phyloP scores from a whole-genome alignment of 805 yeast species.

The Isabelozyma pseudorhagii region DNA sequence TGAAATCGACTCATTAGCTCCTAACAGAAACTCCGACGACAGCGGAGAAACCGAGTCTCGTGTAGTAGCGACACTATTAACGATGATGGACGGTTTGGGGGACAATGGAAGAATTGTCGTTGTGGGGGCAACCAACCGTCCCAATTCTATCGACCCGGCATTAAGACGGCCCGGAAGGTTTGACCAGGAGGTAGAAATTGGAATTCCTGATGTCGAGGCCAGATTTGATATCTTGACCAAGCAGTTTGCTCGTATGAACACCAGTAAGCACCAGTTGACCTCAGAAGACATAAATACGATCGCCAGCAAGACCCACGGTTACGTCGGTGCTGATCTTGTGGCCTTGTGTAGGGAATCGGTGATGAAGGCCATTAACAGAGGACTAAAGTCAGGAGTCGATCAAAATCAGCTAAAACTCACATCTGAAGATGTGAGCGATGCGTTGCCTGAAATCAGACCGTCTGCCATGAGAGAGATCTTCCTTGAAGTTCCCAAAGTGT shows the following conservation, averaged over 20 bases:
- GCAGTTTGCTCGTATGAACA: constrained; percentile 54
- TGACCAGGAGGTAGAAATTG: constrained; percentile 86
- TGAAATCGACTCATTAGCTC: constrained; percentile 91
- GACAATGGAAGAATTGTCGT: constrained; percentile 63
- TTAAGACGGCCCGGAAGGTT: constrained; percentile 84
- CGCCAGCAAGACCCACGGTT: constrained; percentile 87
- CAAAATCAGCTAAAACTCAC: constrained; percentile 44
- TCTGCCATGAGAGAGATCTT: constrained; percentile 97
- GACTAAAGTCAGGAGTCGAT: constrained; percentile 29
- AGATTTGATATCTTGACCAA: constrained; percentile 68
- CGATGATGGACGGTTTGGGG: constrained; percentile 77
- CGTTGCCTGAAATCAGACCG: constrained; percentile 81
- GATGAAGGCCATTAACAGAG: constrained; percentile 72
- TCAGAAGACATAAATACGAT: constrained; percentile 55
- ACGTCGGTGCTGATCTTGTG: constrained; percentile 93
- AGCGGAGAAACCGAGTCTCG: constrained; percentile 88
- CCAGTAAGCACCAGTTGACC: constrained; percentile 43
- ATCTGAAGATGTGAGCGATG: constrained; percentile 59
- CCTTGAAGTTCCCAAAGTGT: constrained; percentile 89
- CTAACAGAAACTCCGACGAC: constrained; percentile 79
- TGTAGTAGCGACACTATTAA: constrained; percentile 83
- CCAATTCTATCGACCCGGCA: constrained; percentile 66
- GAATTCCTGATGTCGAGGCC: constrained; percentile 85
- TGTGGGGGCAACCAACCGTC: constrained; percentile 73
- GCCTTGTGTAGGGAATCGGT: constrained; percentile 89